Evolutionary conservation across 176 grass and related monocot species (phyloP), one percentile per base, ranked within the genome.

Genomic region (Calamus simplicifolius): DNA sequence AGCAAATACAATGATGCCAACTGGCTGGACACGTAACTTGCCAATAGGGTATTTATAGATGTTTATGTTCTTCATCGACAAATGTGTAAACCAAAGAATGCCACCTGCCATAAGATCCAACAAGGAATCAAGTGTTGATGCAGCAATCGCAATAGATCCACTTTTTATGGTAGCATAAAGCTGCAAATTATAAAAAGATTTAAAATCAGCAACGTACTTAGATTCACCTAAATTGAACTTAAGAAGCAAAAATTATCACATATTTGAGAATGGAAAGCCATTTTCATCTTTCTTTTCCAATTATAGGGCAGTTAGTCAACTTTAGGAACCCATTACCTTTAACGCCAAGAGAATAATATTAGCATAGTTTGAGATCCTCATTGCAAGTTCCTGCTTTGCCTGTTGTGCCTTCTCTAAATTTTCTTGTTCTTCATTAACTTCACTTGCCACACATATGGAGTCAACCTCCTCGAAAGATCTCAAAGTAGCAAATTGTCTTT

Each of bases 61-160:
- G 51, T 73, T 62, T 18, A 73, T 60, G 31, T 73, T 73, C 50
- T 63, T 63, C 70, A 73, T 73, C 1, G 58, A 73, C 27, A 63
- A 51, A 73, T 73, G 70, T 2, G 70, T 55, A 19, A 73, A 73
- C 70, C 70, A 73, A 16, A 73, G 70, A 25, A 73, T 73, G 70
- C 70, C 49, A 25, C 70, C 70, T 25, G 70, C 70, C 70, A 73
- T 62, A 15, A 73, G 26, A 73, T 73, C 70, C 28, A 73, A 61
- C 58, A 73, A 54, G 2, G 70, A 73, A 28, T 73, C 70, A 18
- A 73, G 70, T 13, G 70, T 73, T 4, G 70, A 73, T 16, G 70
- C 70, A 63, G 70, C 70, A 73, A 73, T 73, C 5, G 70, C 70
- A 27, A 63, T 73, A 27, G 70, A 73, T 13, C 59, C 70, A 38